Base-by-base conservation (phyloP, 192 early-diverging fungal genomes). In the Entrophospora sp. region DNA sequence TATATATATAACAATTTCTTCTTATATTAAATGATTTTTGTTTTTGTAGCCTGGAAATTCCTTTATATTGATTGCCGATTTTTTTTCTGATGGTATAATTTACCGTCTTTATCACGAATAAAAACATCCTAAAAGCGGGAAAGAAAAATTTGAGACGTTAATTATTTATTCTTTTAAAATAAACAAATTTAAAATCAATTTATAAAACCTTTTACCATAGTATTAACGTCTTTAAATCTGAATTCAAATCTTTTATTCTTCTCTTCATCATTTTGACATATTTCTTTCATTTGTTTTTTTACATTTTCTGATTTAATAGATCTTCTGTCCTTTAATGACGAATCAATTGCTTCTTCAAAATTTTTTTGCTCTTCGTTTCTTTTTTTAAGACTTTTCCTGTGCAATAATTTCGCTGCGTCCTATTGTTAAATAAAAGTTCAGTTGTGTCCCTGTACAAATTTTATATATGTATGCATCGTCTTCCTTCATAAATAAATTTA, bases 381-480 rank as follows among this genome's bases (percentile, higher is more conserved):
- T 59, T 42, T 72, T 67, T 68, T 80, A 74, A 34, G 80, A 68
- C 46, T 73, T 69, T 24, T 71, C 73, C 66, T 78, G 64, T 6
- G 77, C 73, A 96, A 73, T 2, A 87, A 75, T 42, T 81, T 80
- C 24, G 94, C 91, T 13, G 94, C 94, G 74, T 93, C 91, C 48
- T 81, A 53, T 1, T 35, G 31, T 14, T 18, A 36, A 40, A 40
- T 37, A 8, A 40, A 59, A 4, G 10, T 7, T 45, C 31, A 14
- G 18, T 10, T 5, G 22, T 9, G 43, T 30, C 36, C 8, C 7
- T 16, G 25, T 24, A 31, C 25, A 18, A 0, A 20, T 30, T 14
- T 14, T 25, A 20, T 10, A 52, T 32, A 20, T 14, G 6, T 4
- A 2, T 10, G 27, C 31, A 61, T 14, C 9, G 10, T 16, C 22